Evolutionary conservation across 2,329 filamentous ascomycete species (phyloP), one percentile per base, ranked within the genome.

Genomic region (Aspergillus fructus): DNA sequence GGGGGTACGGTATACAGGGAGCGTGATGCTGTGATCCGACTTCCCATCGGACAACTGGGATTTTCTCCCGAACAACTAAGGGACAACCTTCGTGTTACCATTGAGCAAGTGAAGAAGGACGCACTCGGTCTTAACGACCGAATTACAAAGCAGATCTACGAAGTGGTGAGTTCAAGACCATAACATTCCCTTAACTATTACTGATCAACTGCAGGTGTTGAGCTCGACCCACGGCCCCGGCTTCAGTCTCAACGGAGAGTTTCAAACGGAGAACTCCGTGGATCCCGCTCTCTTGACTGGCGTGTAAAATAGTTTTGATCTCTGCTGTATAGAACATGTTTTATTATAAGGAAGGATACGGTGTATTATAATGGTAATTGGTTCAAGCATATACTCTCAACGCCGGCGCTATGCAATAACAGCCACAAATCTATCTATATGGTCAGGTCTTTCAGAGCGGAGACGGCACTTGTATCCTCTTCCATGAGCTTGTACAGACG

Each of bases 1-100:
- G 92, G 93, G 60, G 91, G 88, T 53, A 90, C 88, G 53, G 87
- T 93, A 65, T 99, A 96, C 78, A 86, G 91, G 71, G 94, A 99
- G 79, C 84, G 89, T 64, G 76, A 87, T 64, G 94, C 92, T 15
- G 90, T 94, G 30, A 85, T 99, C 55, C 83, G 93, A 59, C 85
- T 97, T 81, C 88, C 92, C n/a, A 85, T 99, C 60, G 94, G 93
- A 5, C 92, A 97, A 77, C 76, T 99, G 70, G 89, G 85, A 1
- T 96, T 96, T 77, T 90, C 91, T 6, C 92, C 94, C 3, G 87
- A 94, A 67, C 86, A 94, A 82, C 77, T 99, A 77, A 85, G 88
- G 71, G 85, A 85, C 63, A 99, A 99, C 72, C 83, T 99, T 73
- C 89, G 88, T 76, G 80, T 85, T 23, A 85, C 96, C 61, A 81